phyloP scores from a whole-genome alignment of 495 filamentous ascomycete genomes.

The Penicillium flavigenum region DNA sequence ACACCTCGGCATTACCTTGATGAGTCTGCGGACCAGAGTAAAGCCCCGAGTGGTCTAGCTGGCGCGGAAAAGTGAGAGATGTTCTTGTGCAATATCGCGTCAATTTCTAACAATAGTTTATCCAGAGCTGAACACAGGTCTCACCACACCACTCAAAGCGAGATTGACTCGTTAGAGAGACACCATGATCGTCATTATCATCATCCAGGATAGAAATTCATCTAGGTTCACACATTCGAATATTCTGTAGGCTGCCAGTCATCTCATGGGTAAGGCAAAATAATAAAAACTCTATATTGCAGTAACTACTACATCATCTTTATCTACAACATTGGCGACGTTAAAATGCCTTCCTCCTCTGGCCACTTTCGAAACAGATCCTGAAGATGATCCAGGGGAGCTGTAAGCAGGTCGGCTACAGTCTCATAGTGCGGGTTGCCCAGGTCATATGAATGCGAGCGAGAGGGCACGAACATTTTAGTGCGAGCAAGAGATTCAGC shows the following conservation, averaged over 20 bases:
- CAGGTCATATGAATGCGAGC: conserved; percentile 50
- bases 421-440: conserved; percentile 32
- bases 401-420: conserved; percentile 28
- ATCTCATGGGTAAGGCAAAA: background rate
- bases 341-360: conserved; percentile 10
- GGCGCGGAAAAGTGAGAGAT: conserved; percentile 21
- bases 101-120: background rate
- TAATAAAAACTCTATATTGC: background rate
- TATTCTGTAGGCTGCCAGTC: background rate
- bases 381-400: conserved; percentile 34
- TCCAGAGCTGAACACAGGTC: background rate
- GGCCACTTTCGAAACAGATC: conserved; percentile 39
- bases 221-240: background rate
- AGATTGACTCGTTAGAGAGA: background rate
- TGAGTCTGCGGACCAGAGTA: conserved; percentile 8
- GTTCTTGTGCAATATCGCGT: background rate
- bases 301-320: background rate
- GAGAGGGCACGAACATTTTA: conserved; percentile 61
- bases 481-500: conserved; percentile 56
- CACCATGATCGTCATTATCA: background rate
- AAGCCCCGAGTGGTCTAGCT: conserved; percentile 14
- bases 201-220: background rate
- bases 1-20: conserved; percentile 19
- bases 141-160: background rate
- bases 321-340: conserved; percentile 7